phyloP scores from a whole-genome alignment of 2,329 filamentous ascomycete genomes.

The Dothistroma pini region DNA sequence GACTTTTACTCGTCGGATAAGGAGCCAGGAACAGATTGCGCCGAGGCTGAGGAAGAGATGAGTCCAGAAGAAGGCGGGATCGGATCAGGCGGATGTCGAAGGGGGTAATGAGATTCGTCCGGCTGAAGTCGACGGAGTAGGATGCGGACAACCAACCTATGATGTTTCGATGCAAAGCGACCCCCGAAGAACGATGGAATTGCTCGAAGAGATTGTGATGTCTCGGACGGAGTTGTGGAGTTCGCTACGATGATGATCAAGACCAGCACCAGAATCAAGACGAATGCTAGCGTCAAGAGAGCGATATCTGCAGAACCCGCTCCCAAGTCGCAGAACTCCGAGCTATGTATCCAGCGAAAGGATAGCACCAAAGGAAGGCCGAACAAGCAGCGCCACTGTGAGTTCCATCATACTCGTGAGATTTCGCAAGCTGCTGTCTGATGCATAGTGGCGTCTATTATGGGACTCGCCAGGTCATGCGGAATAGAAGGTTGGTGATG shows the following conservation, averaged over 20 bases:
- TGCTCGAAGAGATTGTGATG: constrained; percentile 1
- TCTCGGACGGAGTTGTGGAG: not conserved
- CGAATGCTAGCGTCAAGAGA: not conserved
- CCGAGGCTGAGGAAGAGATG: not conserved
- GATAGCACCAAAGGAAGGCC: not conserved
- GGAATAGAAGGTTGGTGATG: too few relatives aligned
- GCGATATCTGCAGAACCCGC: not conserved
- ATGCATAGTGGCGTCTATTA: too few relatives aligned
- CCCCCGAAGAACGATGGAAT: not conserved
- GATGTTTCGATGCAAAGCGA: not conserved
- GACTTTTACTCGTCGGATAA: not conserved
- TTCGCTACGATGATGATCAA: not conserved
- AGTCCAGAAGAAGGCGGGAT: not conserved
- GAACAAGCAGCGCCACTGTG: not conserved
- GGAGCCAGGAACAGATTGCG: not conserved
- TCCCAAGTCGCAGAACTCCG: not conserved
- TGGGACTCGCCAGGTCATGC: too few relatives aligned
- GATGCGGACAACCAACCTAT: not conserved
- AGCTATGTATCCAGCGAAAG: not conserved
- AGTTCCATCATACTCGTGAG: not conserved
- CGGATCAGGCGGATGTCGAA: not conserved
- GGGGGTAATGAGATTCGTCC: not conserved
- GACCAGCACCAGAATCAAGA: not conserved
- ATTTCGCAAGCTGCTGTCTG: not conserved
- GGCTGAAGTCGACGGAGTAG: not conserved